Evolutionary conservation across 2,329 filamentous ascomycete genomes (phyloP).

Genomic region (Aspergillus carbonarius): DNA sequence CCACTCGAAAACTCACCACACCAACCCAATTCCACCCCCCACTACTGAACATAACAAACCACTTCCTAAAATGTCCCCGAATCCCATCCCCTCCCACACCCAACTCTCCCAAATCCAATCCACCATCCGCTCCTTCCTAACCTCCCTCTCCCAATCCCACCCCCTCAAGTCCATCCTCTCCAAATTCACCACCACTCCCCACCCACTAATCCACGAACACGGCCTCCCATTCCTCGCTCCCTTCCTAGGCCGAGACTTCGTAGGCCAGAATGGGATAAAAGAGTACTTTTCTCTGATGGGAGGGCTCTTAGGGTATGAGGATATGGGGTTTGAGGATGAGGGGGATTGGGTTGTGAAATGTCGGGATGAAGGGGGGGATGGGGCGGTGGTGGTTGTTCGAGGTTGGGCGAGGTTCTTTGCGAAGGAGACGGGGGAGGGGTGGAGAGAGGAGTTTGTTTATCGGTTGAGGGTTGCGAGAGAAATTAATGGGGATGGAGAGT

Average conservation of each 20-base stretch:
- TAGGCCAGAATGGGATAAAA: constrained; percentile 33
- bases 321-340: constrained; percentile 39
- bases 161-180: constrained; percentile 18
- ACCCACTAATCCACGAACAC: constrained; percentile 37
- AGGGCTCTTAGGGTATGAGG: constrained; percentile 31
- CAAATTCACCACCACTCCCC: constrained; percentile 34
- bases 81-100: background rate
- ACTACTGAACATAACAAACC: too few relatives aligned
- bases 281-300: constrained; percentile 39
- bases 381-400: constrained; percentile 31
- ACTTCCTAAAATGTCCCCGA: background rate
- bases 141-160: constrained; percentile 36
- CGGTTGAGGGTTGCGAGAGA: constrained; percentile 29
- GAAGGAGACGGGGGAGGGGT: constrained; percentile 36
- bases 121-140: constrained; percentile 30
- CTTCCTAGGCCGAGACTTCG: constrained; percentile 45
- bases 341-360: constrained; percentile 34
- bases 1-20: too few relatives aligned
- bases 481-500: background rate
- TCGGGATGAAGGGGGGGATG: constrained; percentile 29
- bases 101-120: background rate
- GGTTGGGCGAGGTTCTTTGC: constrained; percentile 37
- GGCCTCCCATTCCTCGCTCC: constrained; percentile 42
- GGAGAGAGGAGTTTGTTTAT: constrained; percentile 45
- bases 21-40: too few relatives aligned